Evolutionary conservation across 2,329 filamentous ascomycete species (phyloP).

Genomic region (Ilyonectria destructans): DNA sequence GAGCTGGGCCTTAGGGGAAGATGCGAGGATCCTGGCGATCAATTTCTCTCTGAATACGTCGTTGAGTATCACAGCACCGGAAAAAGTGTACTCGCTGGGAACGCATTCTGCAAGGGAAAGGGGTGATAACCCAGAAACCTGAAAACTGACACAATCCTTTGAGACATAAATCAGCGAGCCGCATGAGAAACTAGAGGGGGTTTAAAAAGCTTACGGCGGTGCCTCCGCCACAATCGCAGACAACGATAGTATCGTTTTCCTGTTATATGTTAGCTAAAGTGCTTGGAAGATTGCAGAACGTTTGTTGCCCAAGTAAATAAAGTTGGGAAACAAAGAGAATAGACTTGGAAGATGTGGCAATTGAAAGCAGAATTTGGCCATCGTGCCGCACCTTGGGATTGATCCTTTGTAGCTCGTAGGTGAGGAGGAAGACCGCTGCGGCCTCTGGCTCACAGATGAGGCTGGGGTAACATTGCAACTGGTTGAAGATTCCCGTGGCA

Average conservation of each 20-base stretch:
- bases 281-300: neutral
- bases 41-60: neutral
- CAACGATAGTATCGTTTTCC: neutral
- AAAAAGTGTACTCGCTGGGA: neutral
- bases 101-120: neutral
- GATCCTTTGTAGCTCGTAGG: too few relatives aligned
- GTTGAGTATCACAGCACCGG: neutral
- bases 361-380: too few relatives aligned
- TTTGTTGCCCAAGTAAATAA: neutral
- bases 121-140: neutral
- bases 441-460: too few relatives aligned
- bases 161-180: neutral
- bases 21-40: neutral
- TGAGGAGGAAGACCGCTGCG: too few relatives aligned
- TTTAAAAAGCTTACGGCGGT: neutral
- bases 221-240: neutral
- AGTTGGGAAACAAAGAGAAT: neutral
- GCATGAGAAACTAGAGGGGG: neutral
- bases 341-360: too few relatives aligned
- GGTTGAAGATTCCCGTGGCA: neutral
- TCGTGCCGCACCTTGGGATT: too few relatives aligned
- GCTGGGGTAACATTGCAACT: fast-evolving
- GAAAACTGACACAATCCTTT: neutral
- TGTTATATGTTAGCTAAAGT: neutral
- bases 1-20: neutral